These are phyloP conservation scores for Zancudomyces culisetae DNA, from an alignment of 371 early-diverging fungal genomes.

Conservation along the genomic window DNA sequence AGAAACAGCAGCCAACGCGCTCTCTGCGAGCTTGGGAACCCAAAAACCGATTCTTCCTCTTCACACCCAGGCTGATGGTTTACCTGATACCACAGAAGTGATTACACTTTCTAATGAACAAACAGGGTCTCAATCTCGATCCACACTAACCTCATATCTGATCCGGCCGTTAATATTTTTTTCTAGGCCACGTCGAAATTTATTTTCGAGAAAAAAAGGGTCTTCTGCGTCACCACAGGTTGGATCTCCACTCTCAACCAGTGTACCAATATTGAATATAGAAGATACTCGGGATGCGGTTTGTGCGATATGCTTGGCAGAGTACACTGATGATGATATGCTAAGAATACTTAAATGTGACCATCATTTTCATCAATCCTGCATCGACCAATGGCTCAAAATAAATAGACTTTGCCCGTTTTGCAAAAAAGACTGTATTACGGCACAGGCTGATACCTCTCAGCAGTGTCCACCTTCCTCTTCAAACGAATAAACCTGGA, in stretches of 20 bases:
- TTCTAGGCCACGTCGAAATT: constrained; percentile 14
- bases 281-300: constrained; percentile 24
- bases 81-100: background rate
- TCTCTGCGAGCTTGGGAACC: background rate
- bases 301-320: constrained; percentile 86
- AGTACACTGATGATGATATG: constrained; percentile 53
- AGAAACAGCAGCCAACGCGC: background rate
- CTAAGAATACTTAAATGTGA: constrained; percentile 70
- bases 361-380: constrained; percentile 77
- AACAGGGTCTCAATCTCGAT: too few species aligned
- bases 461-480: too few species aligned
- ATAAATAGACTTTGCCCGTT: constrained; percentile 63
- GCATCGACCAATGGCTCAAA: constrained; percentile 82
- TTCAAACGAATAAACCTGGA: too few species aligned
- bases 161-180: constrained; percentile 16
- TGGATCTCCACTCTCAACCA: constrained; percentile 13
- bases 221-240: constrained; percentile 9
- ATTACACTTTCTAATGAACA: too few species aligned
- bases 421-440: constrained; percentile 27
- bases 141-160: constrained; percentile 7
- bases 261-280: constrained; percentile 10
- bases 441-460: background rate
- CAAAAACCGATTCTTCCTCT: constrained; percentile 9
- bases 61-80: constrained; percentile 4
- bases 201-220: constrained; percentile 13